These are phyloP conservation scores for Oenanthe javanica DNA, from an alignment of 140 eudicot species.

Conservation along the genomic window DNA sequence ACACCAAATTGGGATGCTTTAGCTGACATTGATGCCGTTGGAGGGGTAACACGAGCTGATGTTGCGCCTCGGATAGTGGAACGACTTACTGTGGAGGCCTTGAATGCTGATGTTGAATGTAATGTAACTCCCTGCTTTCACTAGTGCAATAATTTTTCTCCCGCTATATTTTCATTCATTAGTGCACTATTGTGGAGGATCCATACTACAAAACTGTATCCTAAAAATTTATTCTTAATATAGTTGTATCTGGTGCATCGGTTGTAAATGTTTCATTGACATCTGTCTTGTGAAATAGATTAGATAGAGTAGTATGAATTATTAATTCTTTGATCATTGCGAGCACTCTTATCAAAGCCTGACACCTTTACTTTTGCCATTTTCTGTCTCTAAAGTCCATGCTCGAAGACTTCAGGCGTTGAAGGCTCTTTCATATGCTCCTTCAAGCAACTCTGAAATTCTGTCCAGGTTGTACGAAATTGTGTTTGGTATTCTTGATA, in stretches of 20 bases:
- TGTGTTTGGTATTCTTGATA: conserved; percentile 83
- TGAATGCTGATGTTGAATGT: conserved; percentile 82
- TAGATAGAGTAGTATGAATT: background rate
- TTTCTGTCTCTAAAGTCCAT: conserved; percentile 54
- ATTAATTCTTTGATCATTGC: background rate
- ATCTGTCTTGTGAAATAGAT: background rate
- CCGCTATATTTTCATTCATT: background rate
- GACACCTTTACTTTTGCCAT: conserved; percentile 13
- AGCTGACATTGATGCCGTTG: conserved; percentile 97
- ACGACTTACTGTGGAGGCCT: conserved; percentile 71
- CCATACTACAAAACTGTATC: background rate
- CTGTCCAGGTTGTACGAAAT: conserved; percentile 68
- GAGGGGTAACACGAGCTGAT: conserved; percentile 99
- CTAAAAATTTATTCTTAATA: background rate
- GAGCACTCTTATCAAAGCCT: background rate
- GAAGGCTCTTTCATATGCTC: conserved; percentile 93
- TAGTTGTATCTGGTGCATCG: background rate
- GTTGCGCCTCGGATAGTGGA: conserved; percentile 91
- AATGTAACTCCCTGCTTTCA: conserved; percentile 21
- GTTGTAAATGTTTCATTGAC: background rate
- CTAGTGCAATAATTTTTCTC: conserved; percentile 1
- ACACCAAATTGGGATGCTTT: conserved; percentile 99
- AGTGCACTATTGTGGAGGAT: background rate
- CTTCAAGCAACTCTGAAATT: conserved; percentile 73
- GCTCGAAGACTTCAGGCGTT: conserved; percentile 94